phyloP scores from a whole-genome alignment of 106 monocot genomes.

The Acorus calamus region DNA sequence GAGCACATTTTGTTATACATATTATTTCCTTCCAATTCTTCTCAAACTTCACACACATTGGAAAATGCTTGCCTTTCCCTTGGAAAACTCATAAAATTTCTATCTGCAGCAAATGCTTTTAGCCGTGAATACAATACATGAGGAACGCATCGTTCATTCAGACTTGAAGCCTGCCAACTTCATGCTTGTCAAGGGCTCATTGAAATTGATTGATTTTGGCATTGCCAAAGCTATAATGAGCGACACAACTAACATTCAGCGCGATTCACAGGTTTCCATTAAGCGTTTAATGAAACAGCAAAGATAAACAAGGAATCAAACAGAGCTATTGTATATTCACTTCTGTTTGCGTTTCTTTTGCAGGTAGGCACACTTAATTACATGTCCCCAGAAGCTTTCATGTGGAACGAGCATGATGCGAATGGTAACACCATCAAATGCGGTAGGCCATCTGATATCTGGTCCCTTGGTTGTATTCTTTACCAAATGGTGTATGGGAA shows the following conservation, averaged over 20 bases:
- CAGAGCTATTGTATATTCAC: neutral
- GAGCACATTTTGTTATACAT: too few species aligned
- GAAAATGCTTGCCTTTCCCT: too few species aligned
- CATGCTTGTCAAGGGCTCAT: constrained; percentile 68
- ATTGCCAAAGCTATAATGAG: constrained; percentile 92
- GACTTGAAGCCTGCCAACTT: constrained; percentile 99
- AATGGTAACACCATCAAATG: constrained; percentile 79
- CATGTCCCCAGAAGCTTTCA: constrained; percentile 99
- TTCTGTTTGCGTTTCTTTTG: neutral
- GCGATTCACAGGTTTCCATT: constrained; percentile 65
- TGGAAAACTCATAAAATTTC: neutral
- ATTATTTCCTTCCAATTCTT: too few species aligned
- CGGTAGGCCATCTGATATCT: constrained; percentile 94
- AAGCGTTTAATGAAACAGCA: too few species aligned
- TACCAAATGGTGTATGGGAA: constrained; percentile 98
- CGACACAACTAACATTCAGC: constrained; percentile 85
- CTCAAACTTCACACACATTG: too few species aligned
- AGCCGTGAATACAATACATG: constrained; percentile 96
- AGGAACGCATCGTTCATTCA: constrained; percentile 98
- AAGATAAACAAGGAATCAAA: neutral
- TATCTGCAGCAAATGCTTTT: constrained; percentile 93
- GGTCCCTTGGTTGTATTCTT: constrained; percentile 99
- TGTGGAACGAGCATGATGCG: constrained; percentile 75
- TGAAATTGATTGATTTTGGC: constrained; percentile 97
- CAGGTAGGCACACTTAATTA: constrained; percentile 98